Conservation (phyloP, 768 basidiomycete species). For the Paxillus ammoniavirescens region DNA sequence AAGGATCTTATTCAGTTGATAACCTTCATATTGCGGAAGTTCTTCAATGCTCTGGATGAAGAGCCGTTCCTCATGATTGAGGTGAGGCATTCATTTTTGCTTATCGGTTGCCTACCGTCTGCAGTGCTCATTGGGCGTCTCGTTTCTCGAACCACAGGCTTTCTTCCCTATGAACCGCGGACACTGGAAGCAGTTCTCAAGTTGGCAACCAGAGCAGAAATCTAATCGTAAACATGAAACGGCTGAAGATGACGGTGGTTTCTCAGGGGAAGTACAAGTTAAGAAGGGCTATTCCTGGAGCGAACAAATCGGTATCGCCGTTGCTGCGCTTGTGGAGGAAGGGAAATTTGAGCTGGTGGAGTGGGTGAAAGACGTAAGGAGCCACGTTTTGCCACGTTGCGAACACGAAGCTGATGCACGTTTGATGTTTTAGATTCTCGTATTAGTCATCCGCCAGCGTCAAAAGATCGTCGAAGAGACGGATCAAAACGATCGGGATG, state of each 20-base stretch:
- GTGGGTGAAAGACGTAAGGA: slow-evolving; percentile 81
- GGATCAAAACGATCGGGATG: slow-evolving; percentile 42
- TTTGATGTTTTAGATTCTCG: slow-evolving; percentile 50
- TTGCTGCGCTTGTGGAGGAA: slow-evolving; percentile 69
- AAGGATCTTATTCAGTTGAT: slow-evolving; percentile 84
- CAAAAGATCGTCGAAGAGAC: slow-evolving; percentile 60
- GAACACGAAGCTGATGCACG: slow-evolving; percentile 18
- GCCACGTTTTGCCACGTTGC: slow-evolving; percentile 16
- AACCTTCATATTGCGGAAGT: slow-evolving; percentile 84
- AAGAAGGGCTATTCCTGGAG: slow-evolving; percentile 89
- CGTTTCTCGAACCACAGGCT: slow-evolving; percentile 43
- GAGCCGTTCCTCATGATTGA: slow-evolving; percentile 88
- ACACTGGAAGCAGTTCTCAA: slow-evolving; percentile 83
- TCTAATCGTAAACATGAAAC: slow-evolving; percentile 31
- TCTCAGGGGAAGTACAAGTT: slow-evolving; percentile 70
- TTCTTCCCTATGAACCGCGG: slow-evolving; percentile 90
- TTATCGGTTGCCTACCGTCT: slow-evolving; percentile 17
- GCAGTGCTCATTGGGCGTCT: slow-evolving; percentile 19
- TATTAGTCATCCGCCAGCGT: slow-evolving; percentile 57
- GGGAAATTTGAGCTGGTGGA: slow-evolving; percentile 64
- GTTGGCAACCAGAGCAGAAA: slow-evolving; percentile 61
- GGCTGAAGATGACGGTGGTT: slow-evolving; percentile 37
- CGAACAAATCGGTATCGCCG: slow-evolving; percentile 85
- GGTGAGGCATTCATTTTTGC: slow-evolving; percentile 46
- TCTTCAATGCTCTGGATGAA: slow-evolving; percentile 88